A percentile compares a stretch with the other conserved stretches of the same genome.
phyloP scores from a whole-genome alignment of 331 rosid species.

The Malus hybrid region DNA sequence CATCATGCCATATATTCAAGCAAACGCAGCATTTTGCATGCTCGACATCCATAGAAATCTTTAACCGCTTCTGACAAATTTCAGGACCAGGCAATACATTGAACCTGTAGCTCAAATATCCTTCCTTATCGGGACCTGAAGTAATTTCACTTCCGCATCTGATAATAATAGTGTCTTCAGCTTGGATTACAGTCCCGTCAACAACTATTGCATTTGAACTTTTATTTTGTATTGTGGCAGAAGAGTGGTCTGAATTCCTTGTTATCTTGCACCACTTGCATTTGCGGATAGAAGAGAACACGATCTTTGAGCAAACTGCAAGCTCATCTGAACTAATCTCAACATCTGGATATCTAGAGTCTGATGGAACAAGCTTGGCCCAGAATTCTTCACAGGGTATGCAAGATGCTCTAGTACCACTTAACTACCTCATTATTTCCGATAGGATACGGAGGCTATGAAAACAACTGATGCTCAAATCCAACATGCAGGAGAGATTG shows the following conservation, averaged over 20 bases:
- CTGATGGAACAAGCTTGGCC: slow-evolving; percentile 76
- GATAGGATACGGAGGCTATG: not conserved
- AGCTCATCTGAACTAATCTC: slow-evolving; percentile 57
- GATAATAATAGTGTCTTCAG: slow-evolving; percentile 36
- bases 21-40: slow-evolving; percentile 93
- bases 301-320: slow-evolving; percentile 45
- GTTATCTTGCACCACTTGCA: slow-evolving; percentile 72
- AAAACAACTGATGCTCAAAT: slow-evolving; percentile 7
- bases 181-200: slow-evolving; percentile 43
- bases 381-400: slow-evolving; percentile 44
- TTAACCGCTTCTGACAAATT: slow-evolving; percentile 40
- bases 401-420: slow-evolving; percentile 1
- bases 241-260: slow-evolving; percentile 52
- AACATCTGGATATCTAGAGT: slow-evolving; percentile 47
- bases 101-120: slow-evolving; percentile 57
- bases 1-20: slow-evolving; percentile 89
- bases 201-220: slow-evolving; percentile 53
- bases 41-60: slow-evolving; percentile 63
- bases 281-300: slow-evolving; percentile 35
- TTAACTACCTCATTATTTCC: slow-evolving; percentile 56
- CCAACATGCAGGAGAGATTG: not conserved
- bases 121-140: slow-evolving; percentile 58
- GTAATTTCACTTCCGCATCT: slow-evolving; percentile 65
- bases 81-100: slow-evolving; percentile 42
- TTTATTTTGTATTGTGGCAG: slow-evolving; percentile 47